Conservation (phyloP, 2,329 filamentous ascomycete genomes). For the Cercospora sesami region DNA sequence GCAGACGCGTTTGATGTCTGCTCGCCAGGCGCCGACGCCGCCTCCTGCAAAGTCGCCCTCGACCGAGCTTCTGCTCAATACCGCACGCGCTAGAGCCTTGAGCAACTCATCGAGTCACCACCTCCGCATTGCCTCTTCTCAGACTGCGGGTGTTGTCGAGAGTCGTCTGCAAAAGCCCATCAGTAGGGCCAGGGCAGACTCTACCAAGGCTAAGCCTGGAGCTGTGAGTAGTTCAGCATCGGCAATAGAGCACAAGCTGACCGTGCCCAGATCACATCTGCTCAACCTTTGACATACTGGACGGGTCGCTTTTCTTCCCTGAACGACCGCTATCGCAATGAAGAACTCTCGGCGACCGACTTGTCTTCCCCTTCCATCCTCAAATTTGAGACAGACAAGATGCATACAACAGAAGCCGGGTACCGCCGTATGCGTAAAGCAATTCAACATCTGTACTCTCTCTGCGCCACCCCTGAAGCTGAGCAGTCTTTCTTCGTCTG, state of each 20-base stretch:
- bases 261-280: constrained; percentile 20
- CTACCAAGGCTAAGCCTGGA: constrained; percentile 10
- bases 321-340: constrained; percentile 56
- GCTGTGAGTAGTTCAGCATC: constrained; percentile 5
- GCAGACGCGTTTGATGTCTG: constrained; percentile 36
- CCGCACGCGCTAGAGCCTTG: constrained; percentile 3
- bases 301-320: constrained; percentile 60
- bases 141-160: constrained; percentile 1
- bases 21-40: constrained; percentile 34
- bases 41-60: constrained; percentile 30
- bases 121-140: constrained; percentile 12
- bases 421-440: constrained; percentile 34
- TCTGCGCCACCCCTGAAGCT: constrained; percentile 36
- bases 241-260: background rate
- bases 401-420: constrained; percentile 36
- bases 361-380: constrained; percentile 33
- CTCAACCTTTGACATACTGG: constrained; percentile 57
- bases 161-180: background rate
- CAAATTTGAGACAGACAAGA: constrained; percentile 31
- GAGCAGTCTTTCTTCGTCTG: constrained; percentile 35
- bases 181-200: constrained; percentile 15
- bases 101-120: constrained; percentile 14
- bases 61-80: constrained; percentile 18
- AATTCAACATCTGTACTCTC: constrained; percentile 31
- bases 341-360: constrained; percentile 40